Evolutionary conservation across 768 basidiomycete species (phyloP).

Genomic region (Fomitopsis serialis): DNA sequence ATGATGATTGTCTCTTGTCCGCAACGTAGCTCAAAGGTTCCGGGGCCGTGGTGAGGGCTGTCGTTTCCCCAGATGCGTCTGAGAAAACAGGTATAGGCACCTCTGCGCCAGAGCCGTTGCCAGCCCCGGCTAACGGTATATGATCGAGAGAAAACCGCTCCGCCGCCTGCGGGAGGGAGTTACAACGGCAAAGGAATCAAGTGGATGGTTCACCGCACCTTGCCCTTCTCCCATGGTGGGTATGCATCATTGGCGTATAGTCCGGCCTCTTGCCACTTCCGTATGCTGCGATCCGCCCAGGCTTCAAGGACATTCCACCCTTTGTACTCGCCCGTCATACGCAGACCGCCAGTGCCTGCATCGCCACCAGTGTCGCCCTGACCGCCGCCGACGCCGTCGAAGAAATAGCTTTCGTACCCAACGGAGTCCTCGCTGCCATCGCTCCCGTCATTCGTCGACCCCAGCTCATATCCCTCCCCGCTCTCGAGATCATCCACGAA

Average conservation of each 20-base stretch:
- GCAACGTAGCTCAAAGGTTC: conserved; percentile 21
- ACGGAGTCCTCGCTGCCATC: conserved; percentile 80
- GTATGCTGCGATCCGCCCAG: conserved; percentile 85
- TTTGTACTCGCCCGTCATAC: conserved; percentile 78
- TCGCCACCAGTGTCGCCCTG: conserved; percentile 78
- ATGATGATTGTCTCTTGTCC: conserved; percentile 11
- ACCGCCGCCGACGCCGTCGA: conserved; percentile 71
- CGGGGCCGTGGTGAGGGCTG: conserved; percentile 10
- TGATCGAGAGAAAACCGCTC: conserved; percentile 30
- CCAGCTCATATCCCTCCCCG: conserved; percentile 85
- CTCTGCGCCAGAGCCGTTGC: conserved; percentile 40
- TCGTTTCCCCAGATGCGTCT: conserved; percentile 18
- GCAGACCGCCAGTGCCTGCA: conserved; percentile 59
- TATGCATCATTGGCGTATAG: conserved; percentile 42
- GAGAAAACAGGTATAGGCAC: conserved; percentile 60
- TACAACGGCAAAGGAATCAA: neutral
- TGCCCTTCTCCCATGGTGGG: conserved; percentile 38
- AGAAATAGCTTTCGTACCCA: conserved; percentile 85
- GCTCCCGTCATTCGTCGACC: conserved; percentile 46
- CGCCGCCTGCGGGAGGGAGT: conserved; percentile 26
- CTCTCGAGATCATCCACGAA: conserved; percentile 92
- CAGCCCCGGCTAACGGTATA: conserved; percentile 1
- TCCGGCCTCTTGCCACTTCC: conserved; percentile 82
- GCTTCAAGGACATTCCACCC: conserved; percentile 94
- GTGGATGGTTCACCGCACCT: conserved; percentile 32